These are phyloP conservation scores for Mitragyna speciosa DNA, from an alignment of 257 asterid species.

Conservation along the genomic window DNA sequence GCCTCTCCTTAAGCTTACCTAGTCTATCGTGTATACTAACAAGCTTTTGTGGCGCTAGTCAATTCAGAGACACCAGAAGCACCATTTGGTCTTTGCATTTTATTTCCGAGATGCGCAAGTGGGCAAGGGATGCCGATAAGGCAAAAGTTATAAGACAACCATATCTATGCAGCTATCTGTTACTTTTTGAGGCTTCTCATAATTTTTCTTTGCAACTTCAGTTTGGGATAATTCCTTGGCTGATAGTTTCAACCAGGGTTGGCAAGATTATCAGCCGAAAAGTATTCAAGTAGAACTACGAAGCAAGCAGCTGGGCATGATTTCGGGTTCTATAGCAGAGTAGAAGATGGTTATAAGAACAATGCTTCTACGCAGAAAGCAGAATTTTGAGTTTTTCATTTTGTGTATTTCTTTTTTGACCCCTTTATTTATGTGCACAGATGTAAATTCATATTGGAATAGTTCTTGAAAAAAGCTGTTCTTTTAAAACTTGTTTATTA, in stretches of 20 bases:
- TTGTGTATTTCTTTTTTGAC: not conserved
- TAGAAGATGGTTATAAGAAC: not conserved
- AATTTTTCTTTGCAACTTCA: slow-evolving; percentile 35
- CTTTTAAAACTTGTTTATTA: not conserved
- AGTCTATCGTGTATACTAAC: not conserved
- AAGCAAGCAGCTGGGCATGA: not conserved
- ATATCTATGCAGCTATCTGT: not conserved
- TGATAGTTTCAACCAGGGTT: slow-evolving; percentile 69
- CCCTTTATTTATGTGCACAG: not conserved
- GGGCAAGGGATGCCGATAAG: not conserved
- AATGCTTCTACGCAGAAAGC: not conserved
- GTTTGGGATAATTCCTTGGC: slow-evolving; percentile 96
- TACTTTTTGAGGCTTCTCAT: slow-evolving; percentile 13
- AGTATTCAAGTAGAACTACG: slow-evolving; percentile 33
- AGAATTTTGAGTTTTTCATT: not conserved
- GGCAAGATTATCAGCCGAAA: slow-evolving; percentile 74
- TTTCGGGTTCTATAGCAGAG: not conserved
- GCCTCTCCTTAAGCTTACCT: not conserved
- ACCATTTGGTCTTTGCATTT: not conserved
- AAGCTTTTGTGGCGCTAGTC: not conserved
- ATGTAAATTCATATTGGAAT: not conserved
- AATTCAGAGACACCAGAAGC: not conserved
- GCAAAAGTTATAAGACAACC: not conserved
- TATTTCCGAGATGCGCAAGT: not conserved
- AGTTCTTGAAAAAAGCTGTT: not conserved